phyloP scores from a whole-genome alignment of 2,329 filamentous ascomycete species.

The Ascochyta viciae-villosae region DNA sequence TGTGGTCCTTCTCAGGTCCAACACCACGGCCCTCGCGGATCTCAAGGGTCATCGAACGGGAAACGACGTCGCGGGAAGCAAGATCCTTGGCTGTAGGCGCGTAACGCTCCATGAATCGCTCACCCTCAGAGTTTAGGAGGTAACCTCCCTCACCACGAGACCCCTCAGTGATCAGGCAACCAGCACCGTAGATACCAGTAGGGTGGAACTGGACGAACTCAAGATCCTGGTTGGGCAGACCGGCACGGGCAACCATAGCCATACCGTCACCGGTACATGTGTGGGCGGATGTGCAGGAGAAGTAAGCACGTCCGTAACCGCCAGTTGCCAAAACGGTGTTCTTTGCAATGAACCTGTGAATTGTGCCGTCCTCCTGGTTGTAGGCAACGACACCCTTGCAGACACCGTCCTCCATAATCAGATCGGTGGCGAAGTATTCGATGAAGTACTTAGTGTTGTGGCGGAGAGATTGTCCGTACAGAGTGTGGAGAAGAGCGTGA shows the following conservation, averaged over 20 bases:
- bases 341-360: constrained; percentile 95
- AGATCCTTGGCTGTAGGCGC: constrained; percentile 98
- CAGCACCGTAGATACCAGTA: constrained; percentile 97
- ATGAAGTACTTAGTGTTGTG: constrained; percentile 99
- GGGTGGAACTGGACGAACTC: constrained; percentile 99
- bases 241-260: constrained; percentile 98
- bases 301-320: constrained; percentile 97
- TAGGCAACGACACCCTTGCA: constrained; percentile 97
- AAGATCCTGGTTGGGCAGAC: constrained; percentile 97
- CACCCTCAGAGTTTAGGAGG: constrained; percentile 95
- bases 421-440: constrained; percentile 95
- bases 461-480: constrained; percentile 94
- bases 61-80: constrained; percentile 93
- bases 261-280: constrained; percentile 99
- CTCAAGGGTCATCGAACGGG: constrained; percentile 97
- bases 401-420: constrained; percentile 97
- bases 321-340: constrained; percentile 97
- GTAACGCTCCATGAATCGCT: constrained; percentile 99
- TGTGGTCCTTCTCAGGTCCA: constrained; percentile 96
- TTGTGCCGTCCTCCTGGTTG: constrained; percentile 97
- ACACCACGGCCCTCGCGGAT: constrained; percentile 98
- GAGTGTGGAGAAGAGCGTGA: constrained; percentile 95
- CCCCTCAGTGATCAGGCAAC: constrained; percentile 94
- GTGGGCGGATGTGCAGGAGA: constrained; percentile 97
- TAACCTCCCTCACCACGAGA: constrained; percentile 98